Evolutionary conservation across 176 grass and related monocot genomes (phyloP).

Genomic region (Secale cereale): DNA sequence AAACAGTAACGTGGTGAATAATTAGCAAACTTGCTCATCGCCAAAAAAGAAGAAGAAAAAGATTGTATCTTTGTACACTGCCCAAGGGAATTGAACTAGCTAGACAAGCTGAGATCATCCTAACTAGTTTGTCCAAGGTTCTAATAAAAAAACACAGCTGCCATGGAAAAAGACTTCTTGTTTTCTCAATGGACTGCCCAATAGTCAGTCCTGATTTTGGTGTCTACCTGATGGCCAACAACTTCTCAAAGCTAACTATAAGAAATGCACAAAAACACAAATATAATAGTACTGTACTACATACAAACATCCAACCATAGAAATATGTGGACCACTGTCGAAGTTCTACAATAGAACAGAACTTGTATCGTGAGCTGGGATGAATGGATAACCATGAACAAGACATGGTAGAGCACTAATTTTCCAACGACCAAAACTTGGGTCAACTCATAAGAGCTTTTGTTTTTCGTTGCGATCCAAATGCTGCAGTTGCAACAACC

Average conservation of each 20-base stretch:
- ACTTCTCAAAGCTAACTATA: not conserved
- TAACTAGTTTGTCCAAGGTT: no score
- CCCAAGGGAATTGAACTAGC: no score
- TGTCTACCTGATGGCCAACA: not conserved
- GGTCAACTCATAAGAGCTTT: not conserved
- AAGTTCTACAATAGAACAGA: not conserved
- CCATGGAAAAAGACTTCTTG: no score
- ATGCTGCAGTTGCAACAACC: not conserved
- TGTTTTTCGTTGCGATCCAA: not conserved
- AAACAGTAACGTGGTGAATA: no score
- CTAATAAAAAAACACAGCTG: no score
- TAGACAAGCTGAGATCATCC: no score
- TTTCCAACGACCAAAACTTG: not conserved
- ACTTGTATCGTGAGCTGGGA: not conserved
- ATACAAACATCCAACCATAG: not conserved
- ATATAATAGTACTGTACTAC: not conserved
- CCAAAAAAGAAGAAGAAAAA: no score
- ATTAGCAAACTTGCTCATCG: no score
- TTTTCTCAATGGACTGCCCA: no score
- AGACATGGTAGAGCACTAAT: not conserved
- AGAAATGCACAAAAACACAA: not conserved
- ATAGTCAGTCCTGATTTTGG: no score
- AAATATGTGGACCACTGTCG: no score
- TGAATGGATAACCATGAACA: not conserved
- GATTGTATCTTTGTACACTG: no score